Conservation (phyloP, 2,329 filamentous ascomycete genomes). For the Dothideomycetes sp. region DNA sequence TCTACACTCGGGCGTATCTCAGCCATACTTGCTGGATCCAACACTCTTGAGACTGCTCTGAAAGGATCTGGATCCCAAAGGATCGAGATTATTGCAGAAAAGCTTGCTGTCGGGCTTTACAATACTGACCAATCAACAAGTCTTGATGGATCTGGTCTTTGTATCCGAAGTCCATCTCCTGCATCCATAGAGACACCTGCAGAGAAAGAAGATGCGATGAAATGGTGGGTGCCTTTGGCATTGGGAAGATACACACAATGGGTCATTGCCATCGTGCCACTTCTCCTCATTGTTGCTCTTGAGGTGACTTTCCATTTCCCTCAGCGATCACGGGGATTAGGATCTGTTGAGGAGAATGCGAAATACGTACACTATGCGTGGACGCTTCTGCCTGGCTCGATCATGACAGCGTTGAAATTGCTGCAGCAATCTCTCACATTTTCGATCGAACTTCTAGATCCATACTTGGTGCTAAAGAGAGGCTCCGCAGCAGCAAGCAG, state of each 20-base stretch:
- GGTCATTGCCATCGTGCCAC: not conserved
- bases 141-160: not conserved
- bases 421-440: not conserved
- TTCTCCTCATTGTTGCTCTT: not conserved
- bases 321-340: not conserved
- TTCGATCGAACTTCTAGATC: not conserved
- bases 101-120: too few relatives aligned
- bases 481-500: not conserved
- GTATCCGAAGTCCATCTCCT: not conserved
- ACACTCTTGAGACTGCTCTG: not conserved
- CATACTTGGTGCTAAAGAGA: not conserved
- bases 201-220: not conserved
- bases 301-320: not conserved
- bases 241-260: not conserved
- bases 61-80: not conserved
- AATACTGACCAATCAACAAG: too few relatives aligned
- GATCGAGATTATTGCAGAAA: not conserved
- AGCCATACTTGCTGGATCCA: not conserved
- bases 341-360: not conserved
- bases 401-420: not conserved
- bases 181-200: not conserved
- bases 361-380: not conserved
- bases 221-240: not conserved
- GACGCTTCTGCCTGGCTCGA: not conserved
- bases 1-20: not conserved